Base-by-base conservation (phyloP, 129 eudicot species). In the Artemisia annua region DNA sequence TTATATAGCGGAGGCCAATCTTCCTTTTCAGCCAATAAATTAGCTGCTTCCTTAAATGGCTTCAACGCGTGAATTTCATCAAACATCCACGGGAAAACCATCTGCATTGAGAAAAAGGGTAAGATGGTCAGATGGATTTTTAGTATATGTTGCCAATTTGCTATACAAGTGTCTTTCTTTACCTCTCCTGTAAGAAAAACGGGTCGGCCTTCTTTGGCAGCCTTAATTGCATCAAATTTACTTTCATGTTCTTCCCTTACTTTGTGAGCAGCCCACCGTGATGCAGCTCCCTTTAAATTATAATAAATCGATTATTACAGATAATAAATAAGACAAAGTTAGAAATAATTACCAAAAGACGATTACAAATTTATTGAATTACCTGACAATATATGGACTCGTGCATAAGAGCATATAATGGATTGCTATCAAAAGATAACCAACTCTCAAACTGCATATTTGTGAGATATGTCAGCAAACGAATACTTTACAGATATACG, bases 341-440 rank as follows among this genome's bases (percentile, higher is more conserved):
- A 24, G 35, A 63, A 69, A 55, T 52, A 69, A 30, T 6, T n/a
- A 18, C 32, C 24, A 7, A 43, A 63, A 51, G 52, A 20, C 18
- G 0, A n/a, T 28, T 11, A 30, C 9, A 12, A 53, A 54, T 11
- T 5, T 71, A 18, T 50, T 20, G 39, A 54, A 39, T 55, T 73
- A 94, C 98, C 91, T 94, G 96, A 72, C 97, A 94, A 83, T 87
- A 94, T 63, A 94, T 90, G 79, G 91, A 72, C 79, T 94, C 98
- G 14, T 94, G 97, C 87, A 94, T 71, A 60, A 90, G 82, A 48
- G 97, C 98, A 69, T 90, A 90, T 72, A 90, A 73, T 53, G 97
- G 97, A 73, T 90, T 94, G 70, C 89, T 84, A 68, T 90, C 88
- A 28, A 85, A 86, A 46, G 81, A 83, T 59, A 80, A 67, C 95